Percentiles rank a stretch among this genome's conserved stretches.
phyloP scores from a whole-genome alignment of 305 asterid genomes.

The Fraxinus floribunda region DNA sequence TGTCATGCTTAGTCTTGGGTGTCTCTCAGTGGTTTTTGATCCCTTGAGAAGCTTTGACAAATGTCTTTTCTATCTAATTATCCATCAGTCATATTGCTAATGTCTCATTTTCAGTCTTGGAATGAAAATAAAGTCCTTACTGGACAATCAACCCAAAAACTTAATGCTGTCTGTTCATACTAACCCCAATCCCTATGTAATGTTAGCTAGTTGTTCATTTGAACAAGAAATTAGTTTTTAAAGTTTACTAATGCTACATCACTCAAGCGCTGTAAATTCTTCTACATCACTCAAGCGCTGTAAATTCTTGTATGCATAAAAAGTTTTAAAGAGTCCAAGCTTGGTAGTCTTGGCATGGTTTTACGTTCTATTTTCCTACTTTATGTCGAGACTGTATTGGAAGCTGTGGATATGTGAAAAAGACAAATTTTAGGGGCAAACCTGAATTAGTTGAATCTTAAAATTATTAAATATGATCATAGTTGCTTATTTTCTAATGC shows the following conservation, averaged over 20 bases:
- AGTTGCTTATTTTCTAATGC: slow-evolving; percentile 1
- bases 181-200: background rate
- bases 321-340: background rate
- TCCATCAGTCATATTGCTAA: background rate
- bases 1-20: background rate
- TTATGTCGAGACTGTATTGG: slow-evolving; percentile 10
- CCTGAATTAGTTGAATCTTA: background rate
- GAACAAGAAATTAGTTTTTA: background rate
- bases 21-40: background rate
- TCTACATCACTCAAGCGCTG: background rate
- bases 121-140: background rate
- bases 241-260: background rate
- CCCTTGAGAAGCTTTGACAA: slow-evolving; percentile 2
- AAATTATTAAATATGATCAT: background rate
- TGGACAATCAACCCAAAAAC: slow-evolving; percentile 1
- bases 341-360: background rate
- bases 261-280: background rate
- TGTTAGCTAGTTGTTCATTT: background rate
- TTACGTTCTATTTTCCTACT: slow-evolving; percentile 15
- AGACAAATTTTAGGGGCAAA: background rate
- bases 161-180: background rate
- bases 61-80: slow-evolving; percentile 8
- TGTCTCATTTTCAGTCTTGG: slow-evolving; percentile 13
- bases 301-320: background rate
- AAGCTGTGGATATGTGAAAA: slow-evolving; percentile 7